A percentile compares a stretch with the other conserved stretches of the same genome.
Evolutionary conservation across 306 rosid genomes (phyloP).

Genomic region (Gastrolobium villosum): DNA sequence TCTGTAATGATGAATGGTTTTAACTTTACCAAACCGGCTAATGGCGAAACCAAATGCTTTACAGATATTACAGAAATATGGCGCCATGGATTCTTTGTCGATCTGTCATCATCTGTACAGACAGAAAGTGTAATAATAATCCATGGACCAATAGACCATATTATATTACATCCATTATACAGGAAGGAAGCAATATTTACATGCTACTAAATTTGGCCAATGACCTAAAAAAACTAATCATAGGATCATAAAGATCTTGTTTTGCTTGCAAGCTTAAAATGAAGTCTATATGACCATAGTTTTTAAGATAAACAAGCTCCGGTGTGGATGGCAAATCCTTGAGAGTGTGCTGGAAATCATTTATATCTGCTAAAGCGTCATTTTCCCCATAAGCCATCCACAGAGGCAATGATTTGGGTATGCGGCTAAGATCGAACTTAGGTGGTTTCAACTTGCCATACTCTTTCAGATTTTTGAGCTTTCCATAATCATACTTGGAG

Average conservation of each 20-base stretch:
- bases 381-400: slow-evolving; percentile 95
- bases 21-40: not conserved
- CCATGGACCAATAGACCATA: slow-evolving; percentile 42
- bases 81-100: not conserved
- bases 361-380: slow-evolving; percentile 79
- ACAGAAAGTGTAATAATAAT: slow-evolving; percentile 42
- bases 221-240: slow-evolving; percentile 67
- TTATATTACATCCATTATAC: slow-evolving; percentile 43
- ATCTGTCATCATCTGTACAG: slow-evolving; percentile 37
- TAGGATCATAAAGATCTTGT: slow-evolving; percentile 77
- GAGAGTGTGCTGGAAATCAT: slow-evolving; percentile 73
- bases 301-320: slow-evolving; percentile 81
- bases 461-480: slow-evolving; percentile 66
- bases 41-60: slow-evolving; percentile 14
- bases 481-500: slow-evolving; percentile 88
- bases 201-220: slow-evolving; percentile 50
- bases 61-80: slow-evolving; percentile 6
- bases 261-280: slow-evolving; percentile 74
- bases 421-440: slow-evolving; percentile 69
- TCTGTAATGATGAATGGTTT: not conserved
- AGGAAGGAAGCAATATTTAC: slow-evolving; percentile 36
- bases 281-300: slow-evolving; percentile 91
- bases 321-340: slow-evolving; percentile 74
- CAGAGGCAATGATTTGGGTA: slow-evolving; percentile 85
- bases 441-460: slow-evolving; percentile 85